These are phyloP conservation scores for Didymella pinodella DNA, from an alignment of 2,329 filamentous ascomycete species.

Conservation along the genomic window DNA sequence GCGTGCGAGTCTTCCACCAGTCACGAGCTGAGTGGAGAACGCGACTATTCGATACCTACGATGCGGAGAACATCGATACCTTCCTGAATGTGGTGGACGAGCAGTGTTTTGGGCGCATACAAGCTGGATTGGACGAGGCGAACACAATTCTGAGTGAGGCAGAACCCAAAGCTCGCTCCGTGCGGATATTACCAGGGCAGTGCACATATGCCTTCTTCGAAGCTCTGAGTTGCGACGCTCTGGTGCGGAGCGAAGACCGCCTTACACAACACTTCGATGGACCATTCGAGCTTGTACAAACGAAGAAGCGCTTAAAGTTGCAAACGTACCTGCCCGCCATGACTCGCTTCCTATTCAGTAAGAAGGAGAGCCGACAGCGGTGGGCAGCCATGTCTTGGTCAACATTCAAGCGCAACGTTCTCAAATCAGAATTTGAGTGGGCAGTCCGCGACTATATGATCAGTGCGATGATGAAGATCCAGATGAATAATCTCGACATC, in stretches of 20 bases:
- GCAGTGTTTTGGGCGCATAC: slow-evolving; percentile 57
- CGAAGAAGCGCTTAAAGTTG: slow-evolving; percentile 79
- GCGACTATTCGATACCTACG: slow-evolving; percentile 54
- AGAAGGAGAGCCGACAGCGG: slow-evolving; percentile 66
- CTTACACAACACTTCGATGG: slow-evolving; percentile 73
- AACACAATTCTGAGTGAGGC: slow-evolving; percentile 52
- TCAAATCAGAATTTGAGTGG: slow-evolving; percentile 83
- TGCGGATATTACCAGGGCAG: slow-evolving; percentile 61
- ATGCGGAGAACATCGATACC: slow-evolving; percentile 53
- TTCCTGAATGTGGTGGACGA: slow-evolving; percentile 57
- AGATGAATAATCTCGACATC: slow-evolving; percentile 61
- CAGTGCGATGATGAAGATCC: slow-evolving; percentile 69
- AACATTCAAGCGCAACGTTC: slow-evolving; percentile 70
- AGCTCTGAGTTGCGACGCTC: slow-evolving; percentile 81
- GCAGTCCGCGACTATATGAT: slow-evolving; percentile 78
- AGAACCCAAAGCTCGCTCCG: slow-evolving; percentile 60
- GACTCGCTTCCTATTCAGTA: slow-evolving; percentile 82
- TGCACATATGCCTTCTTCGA: slow-evolving; percentile 87
- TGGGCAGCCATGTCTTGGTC: slow-evolving; percentile 76
- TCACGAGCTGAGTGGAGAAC: slow-evolving; percentile 52
- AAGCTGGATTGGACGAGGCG: slow-evolving; percentile 53
- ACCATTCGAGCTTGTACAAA: slow-evolving; percentile 82
- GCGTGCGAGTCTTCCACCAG: slow-evolving; percentile 59
- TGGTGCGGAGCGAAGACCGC: slow-evolving; percentile 67
- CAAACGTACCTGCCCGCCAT: slow-evolving; percentile 80